These are phyloP conservation scores for Capsicum chinense DNA, from an alignment of 257 asterid species.

Conservation along the genomic window DNA sequence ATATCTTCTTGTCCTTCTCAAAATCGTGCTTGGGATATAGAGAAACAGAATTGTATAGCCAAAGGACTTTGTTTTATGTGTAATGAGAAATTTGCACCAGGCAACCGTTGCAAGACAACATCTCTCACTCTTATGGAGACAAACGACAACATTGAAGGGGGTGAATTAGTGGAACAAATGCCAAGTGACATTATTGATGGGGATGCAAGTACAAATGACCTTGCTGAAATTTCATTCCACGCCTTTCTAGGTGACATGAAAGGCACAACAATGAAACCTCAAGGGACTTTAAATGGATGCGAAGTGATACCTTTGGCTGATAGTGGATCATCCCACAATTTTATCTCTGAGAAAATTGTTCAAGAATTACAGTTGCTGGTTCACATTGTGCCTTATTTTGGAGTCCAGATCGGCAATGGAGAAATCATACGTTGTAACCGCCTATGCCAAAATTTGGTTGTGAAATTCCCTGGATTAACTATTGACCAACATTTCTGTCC, in stretches of 20 bases:
- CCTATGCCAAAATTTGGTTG: background rate
- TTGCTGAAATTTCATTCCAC: background rate
- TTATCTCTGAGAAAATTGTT: background rate
- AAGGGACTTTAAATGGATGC: background rate
- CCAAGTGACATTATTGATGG: background rate
- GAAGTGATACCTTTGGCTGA: background rate
- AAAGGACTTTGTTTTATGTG: too few relatives aligned
- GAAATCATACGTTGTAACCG: background rate
- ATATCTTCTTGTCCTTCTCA: background rate
- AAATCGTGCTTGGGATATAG: background rate
- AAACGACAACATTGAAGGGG: background rate
- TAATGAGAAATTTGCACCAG: too few relatives aligned
- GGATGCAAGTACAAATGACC: background rate
- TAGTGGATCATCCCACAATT: background rate
- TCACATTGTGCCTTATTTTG: background rate
- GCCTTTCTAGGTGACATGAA: background rate
- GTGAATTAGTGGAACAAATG: background rate
- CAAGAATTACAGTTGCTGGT: constrained; percentile 13
- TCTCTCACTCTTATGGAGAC: background rate
- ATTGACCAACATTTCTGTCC: background rate
- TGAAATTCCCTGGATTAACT: constrained; percentile 1
- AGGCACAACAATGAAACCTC: background rate
- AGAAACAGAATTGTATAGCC: background rate
- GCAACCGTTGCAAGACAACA: background rate
- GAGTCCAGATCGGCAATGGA: background rate